Base-by-base conservation (phyloP, 2,329 filamentous ascomycete genomes). In the Sordariomycetes sp. region DNA sequence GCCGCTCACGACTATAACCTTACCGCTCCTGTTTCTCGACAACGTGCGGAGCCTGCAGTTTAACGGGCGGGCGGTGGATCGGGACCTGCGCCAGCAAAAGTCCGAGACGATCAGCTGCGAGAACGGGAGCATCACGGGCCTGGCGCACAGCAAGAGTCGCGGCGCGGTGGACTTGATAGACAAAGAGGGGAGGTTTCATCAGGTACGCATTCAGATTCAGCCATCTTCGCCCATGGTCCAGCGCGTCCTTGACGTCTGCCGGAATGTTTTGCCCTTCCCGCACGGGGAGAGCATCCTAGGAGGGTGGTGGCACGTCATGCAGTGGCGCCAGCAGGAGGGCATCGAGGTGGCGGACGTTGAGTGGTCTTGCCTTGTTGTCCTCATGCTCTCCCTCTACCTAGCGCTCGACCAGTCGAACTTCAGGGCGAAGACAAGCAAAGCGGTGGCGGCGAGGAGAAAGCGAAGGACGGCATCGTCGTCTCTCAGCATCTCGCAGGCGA, bases 301-400 rank as follows among this genome's bases (percentile, higher is more conserved):
- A 11, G 83, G 80, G 2, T 92, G 88, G 87, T 88, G 88, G 80
- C 85, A 89, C 66, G 78, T 82, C 22, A 80, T 88, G 71, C 81
- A 83, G 61, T 93, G 88, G 88, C 74, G 89, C 48, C 72, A 74
- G 34, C 66, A 71, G 12, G 77, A 78, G 59, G 73, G 77, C 3
- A 71, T 77, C 3, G 66, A 73, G 8, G 67, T 76, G 16, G 69
- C 71, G 3, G 78, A 87, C 61, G 59, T 73, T 1, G 89, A 92
- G 68, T 92, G 88, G 88, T 87, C 86, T 3, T 81, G 85, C 2
- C 68, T 88, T 53, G 76, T 83, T 3, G 76, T 88, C 11, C 74
- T 87, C 11, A 69, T 92, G 3, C 78, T 90, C 53, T 75, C 81
- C 3, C 76, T 88, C 59, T 87, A 83, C 56, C 70, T 90, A 18